Base-by-base conservation (phyloP, 2,329 filamentous ascomycete species). In the Conoideocrella luteorostrata region DNA sequence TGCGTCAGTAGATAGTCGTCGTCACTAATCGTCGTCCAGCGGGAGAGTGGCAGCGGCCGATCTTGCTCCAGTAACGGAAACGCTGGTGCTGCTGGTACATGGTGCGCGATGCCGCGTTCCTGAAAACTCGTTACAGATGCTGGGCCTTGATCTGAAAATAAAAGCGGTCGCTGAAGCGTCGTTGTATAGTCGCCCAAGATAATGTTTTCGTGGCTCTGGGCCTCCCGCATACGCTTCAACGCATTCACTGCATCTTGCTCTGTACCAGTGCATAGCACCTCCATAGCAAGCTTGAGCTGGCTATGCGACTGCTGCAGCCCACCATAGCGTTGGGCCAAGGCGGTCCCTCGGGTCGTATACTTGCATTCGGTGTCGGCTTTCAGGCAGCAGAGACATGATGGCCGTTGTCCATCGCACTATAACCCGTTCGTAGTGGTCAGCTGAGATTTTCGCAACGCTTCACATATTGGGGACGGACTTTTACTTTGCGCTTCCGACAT, bases 21-120 rank as follows among this genome's bases (percentile, higher is more conserved):
- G 6, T 39, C 30, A 5, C 26, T 44, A 11, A 54, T 41, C 1
- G 6, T 33, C 1, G 54, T 56, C 56, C 56, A 58, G 15, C 29
- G 38, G 4, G 55, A 49, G 2, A 56, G 9, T 2, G 34, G 55
- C 41, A 41, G 52, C 41, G 18, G 12, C 15, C 35, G 10, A 5
- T 26, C 2, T 7, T 22, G 13, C 4, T 26, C 24, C 11, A 20
- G 11, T 3, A 4, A 4, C 13, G n/a, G 13, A 3, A 6, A 28
- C 2, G 15, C n/a, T 7, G 7, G 7, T 7, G 11, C 12, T 20
- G 41, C 34, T 30, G 33, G 12, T 5, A 4, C 15, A 17, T 26
- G 12, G 9, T 41, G 7, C 7, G 18, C 29, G 4, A 17, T 11
- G 3, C 6, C 6, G 17, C 5, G 7, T 18, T 5, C 3, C 13